Evolutionary conservation across 352 stramenopile species (phyloP), one percentile per base, ranked within the genome.

Genomic region (Globisporangium radiosum): DNA sequence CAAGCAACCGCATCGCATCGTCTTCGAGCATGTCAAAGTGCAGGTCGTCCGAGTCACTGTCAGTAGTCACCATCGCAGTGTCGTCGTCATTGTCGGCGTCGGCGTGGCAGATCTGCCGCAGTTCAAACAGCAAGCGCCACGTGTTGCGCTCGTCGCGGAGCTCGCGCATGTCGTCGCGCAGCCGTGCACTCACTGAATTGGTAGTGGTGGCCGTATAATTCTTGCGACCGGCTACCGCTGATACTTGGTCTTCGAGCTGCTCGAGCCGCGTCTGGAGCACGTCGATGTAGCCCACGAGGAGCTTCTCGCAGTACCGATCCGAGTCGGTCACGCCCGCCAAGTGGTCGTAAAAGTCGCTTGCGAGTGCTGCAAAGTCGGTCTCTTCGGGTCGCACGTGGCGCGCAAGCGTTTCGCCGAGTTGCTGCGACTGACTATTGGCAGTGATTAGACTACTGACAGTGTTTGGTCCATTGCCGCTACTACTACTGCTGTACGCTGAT

Each of bases 21-120:
- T 88, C 78, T 56, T 93, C 85, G 44, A 90, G 68, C 80, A 90
- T 90, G 42, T 91, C 76, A 40, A 90, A 88, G 37, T 75, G 69
- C 17, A 93, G 51, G 19, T 80, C 68, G 1, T 79, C 71, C 25
- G 11, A 19, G 4, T 48, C 64, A 38, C 80, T 71, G 1, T 62
- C 47, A 3, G 64, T 66, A 6, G 70, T 52, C 68, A 87, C 69
- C 60, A 74, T 25, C 2, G 39, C 49, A 25, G 19, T 1, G 42
- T 89, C 56, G 66, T 70, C 47, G 54, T 64, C 50, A 69, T 67
- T 42, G 54, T 64, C 49, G 8, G n/a, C 64, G 36, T 74, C 65
- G n/a, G 75, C 67, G 10, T 25, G 19, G 19, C 19, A 25, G 19
- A 25, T 25, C 19, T 25, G 19, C 19, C 19, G 19, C 19, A 25